These are phyloP conservation scores for Coemansia sp. DNA, from an alignment of 192 early-diverging fungal species.

Conservation along the genomic window DNA sequence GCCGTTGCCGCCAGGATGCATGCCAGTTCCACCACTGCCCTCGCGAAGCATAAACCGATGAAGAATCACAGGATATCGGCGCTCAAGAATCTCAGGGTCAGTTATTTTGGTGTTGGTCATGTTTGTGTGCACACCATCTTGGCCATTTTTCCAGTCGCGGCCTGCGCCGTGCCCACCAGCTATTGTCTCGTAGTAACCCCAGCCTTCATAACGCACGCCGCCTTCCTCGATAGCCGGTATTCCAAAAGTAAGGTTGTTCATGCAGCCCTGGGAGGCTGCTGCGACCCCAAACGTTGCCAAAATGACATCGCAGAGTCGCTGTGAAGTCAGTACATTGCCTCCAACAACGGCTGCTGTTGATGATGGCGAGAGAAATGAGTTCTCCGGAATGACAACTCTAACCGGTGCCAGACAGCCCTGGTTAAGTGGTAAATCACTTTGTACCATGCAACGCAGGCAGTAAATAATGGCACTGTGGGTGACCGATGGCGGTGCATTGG, in stretches of 20 bases:
- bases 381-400: constrained; percentile 71
- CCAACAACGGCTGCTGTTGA: constrained; percentile 91
- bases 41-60: constrained; percentile 75
- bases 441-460: constrained; percentile 88
- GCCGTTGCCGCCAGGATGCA: constrained; percentile 81
- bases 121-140: constrained; percentile 75
- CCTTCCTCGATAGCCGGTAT: constrained; percentile 38
- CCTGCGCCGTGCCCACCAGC: constrained; percentile 86
- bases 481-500: constrained; percentile 73
- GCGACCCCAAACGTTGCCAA: constrained; percentile 85
- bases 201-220: constrained; percentile 59
- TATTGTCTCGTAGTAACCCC: constrained; percentile 98
- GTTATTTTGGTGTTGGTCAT: constrained; percentile 99
- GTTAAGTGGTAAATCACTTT: constrained; percentile 89
- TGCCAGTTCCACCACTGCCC: constrained; percentile 76
- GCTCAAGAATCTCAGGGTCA: constrained; percentile 93
- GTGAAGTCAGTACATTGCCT: constrained; percentile 93
- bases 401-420: constrained; percentile 92
- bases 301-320: constrained; percentile 89
- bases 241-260: constrained; percentile 98
- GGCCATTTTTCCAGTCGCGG: constrained; percentile 79
- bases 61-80: constrained; percentile 86
- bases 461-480: constrained; percentile 95
- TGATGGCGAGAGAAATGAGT: constrained; percentile 75
- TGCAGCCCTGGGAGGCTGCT: constrained; percentile 89